phyloP scores from a whole-genome alignment of 176 grass and related monocot genomes.

The Aechmea fasciata region DNA sequence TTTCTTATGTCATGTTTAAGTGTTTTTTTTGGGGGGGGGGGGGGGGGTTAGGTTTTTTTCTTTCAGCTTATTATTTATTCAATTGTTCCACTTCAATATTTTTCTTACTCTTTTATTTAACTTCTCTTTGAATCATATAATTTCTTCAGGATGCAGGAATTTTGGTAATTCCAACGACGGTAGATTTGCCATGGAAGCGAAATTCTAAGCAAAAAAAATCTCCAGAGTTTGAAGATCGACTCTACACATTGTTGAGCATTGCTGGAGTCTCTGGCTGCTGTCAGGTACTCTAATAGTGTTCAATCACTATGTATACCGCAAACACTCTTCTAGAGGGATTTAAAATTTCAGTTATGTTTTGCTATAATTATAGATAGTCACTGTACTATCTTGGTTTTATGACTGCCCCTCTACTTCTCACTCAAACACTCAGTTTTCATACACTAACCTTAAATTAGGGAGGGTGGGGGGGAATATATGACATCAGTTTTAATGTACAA shows the following conservation, averaged over 20 bases:
- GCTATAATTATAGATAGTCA: too few relatives aligned
- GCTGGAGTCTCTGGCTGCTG: slow-evolving; percentile 89
- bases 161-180: slow-evolving; percentile 81
- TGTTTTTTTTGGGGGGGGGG: too few relatives aligned
- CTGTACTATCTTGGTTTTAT: too few relatives aligned
- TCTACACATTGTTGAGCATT: slow-evolving; percentile 62
- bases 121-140: slow-evolving; percentile 2
- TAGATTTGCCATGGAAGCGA: slow-evolving; percentile 63
- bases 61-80: too few relatives aligned
- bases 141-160: slow-evolving; percentile 69
- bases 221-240: slow-evolving; percentile 58
- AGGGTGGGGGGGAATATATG: too few relatives aligned
- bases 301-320: neutral
- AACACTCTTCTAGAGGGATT: slow-evolving; percentile 3
- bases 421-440: too few relatives aligned
- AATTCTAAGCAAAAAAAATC: slow-evolving; percentile 67
- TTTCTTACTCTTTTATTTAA: slow-evolving; percentile 1
- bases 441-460: too few relatives aligned
- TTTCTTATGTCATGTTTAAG: neutral
- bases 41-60: too few relatives aligned
- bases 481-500: too few relatives aligned
- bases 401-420: too few relatives aligned
- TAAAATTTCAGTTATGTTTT: too few relatives aligned
- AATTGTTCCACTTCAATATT: neutral
- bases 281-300: slow-evolving; percentile 42